Percentiles rank a stretch among this genome's conserved stretches.
These are phyloP conservation scores for Salvia miltiorrhiza DNA, from an alignment of 257 asterid species.

Conservation along the genomic window DNA sequence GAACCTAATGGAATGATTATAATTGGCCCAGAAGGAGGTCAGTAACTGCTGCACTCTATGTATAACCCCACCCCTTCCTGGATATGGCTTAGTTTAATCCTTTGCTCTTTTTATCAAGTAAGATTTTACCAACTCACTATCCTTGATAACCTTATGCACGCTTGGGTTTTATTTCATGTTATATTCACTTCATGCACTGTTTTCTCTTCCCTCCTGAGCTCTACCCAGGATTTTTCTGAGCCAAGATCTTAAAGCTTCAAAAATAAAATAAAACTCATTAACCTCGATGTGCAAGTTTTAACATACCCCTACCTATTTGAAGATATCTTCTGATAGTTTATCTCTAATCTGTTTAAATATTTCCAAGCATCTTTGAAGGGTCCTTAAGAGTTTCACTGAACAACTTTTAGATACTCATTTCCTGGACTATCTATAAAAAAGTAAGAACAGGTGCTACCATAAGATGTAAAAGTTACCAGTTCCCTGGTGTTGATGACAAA, in stretches of 20 bases:
- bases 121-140: background rate
- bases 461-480: background rate
- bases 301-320: background rate
- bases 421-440: no score
- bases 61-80: background rate
- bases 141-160: background rate
- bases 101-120: background rate
- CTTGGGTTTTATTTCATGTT: background rate
- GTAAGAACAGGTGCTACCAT: no score
- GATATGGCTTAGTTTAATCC: background rate
- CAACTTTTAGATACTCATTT: no score
- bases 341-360: background rate
- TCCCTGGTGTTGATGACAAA: background rate
- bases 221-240: background rate
- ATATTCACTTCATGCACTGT: background rate
- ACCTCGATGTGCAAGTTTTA: background rate
- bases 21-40: conserved; percentile 99
- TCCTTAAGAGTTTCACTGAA: no score
- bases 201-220: background rate
- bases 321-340: background rate
- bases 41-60: conserved; percentile 21
- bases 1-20: conserved; percentile 68
- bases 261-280: no score
- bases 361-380: background rate
- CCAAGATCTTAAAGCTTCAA: background rate